Evolutionary conservation across 2,329 filamentous ascomycete genomes (phyloP), one percentile per base, ranked within the genome.

Genomic region (Ceratocystis eucalypticola): DNA sequence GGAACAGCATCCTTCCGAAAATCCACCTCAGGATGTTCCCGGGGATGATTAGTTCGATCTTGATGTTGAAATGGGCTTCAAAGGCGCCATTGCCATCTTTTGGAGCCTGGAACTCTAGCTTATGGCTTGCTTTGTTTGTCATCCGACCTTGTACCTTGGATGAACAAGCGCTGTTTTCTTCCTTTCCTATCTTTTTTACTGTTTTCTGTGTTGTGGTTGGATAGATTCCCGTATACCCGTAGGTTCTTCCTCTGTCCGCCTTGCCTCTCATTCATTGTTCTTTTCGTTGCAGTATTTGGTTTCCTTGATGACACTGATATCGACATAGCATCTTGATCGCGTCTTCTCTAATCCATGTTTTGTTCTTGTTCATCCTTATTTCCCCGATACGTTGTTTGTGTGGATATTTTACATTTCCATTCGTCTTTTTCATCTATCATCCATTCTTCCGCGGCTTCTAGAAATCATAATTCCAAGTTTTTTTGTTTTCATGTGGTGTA

Each of bases 61-160:
- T 33, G 66, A 62, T 55, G 41, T 48, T 4, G 66, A 75, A 65
- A 71, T 71, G 10, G 62, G 68, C 73, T n/a, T 64, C 73, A 7
- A 73, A 70, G 66, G 71, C 71, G 25, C 69, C 74, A 33, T 64
- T 74, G 5, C 73, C 76, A 66, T 72, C 73, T 55, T 71, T 75
- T 53, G 73, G 74, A 28, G 75, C 73, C 61, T 77, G 25, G 61
- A 28, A 59, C 62, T 44, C 25, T 33, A 3, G 8, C 55, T n/a
- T 53, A 6, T 25, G 22, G 22, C 3, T 28, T 4, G 6, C 25
- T 53, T 15, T 5, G 22, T 53, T 53, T 10, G 20, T 28, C 22
- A 15, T 28, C 20, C 3, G 3, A 28, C 25, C 4, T 53, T 4
- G 20, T 10, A 53, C 15, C 48, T 53, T 28, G 20, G 25, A n/a